Conservation (phyloP, 2,329 filamentous ascomycete genomes). For the Ceratocystis albifundus region DNA sequence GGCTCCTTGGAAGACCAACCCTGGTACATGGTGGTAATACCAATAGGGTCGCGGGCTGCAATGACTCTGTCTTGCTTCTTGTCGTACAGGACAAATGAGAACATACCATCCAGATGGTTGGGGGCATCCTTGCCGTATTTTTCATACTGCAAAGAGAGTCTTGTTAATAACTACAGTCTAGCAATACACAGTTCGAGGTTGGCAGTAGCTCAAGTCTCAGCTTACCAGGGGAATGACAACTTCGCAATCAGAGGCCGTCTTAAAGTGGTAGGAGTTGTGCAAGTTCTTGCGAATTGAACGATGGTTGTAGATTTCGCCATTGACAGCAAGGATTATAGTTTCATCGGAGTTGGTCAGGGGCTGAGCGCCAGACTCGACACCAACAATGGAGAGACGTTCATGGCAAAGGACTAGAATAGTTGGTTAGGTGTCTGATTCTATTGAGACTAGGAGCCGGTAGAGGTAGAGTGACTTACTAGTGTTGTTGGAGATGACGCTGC, state of each 20-base stretch:
- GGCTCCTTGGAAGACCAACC: constrained; percentile 78
- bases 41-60: constrained; percentile 90
- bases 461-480: constrained; percentile 56
- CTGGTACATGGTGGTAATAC: constrained; percentile 94
- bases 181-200: not conserved
- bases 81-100: constrained; percentile 97
- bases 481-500: constrained; percentile 77
- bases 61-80: constrained; percentile 86
- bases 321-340: constrained; percentile 84
- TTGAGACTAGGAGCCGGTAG: not conserved
- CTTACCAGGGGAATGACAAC: constrained; percentile 93
- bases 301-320: constrained; percentile 99
- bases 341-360: constrained; percentile 87
- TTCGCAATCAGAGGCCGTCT: constrained; percentile 97
- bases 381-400: constrained; percentile 94
- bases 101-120: constrained; percentile 95
- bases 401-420: constrained; percentile 66
- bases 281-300: constrained; percentile 80
- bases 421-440: not conserved
- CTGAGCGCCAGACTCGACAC: constrained; percentile 92
- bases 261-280: constrained; percentile 82
- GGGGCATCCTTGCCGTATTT: constrained; percentile 86
- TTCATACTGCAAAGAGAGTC: constrained; percentile 53
- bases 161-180: not conserved
- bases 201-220: constrained; percentile 21